Conservation (phyloP, 2,329 filamentous ascomycete species). For the Hymenoscyphus infarciens region DNA sequence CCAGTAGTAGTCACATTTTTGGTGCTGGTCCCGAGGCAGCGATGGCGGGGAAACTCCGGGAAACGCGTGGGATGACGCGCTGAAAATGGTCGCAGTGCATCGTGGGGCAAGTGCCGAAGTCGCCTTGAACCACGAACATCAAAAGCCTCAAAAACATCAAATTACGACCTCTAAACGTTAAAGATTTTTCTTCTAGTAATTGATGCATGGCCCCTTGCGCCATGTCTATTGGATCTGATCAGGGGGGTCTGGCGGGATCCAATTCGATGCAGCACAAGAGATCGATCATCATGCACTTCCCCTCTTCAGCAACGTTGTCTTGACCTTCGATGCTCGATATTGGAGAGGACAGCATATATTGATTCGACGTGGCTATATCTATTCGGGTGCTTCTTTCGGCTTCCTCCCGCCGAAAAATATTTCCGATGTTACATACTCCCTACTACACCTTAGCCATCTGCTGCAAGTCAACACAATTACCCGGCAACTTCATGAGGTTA, state of each 20-base stretch:
- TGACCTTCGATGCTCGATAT: neutral
- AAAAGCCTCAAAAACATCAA: neutral
- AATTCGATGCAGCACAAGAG: neutral
- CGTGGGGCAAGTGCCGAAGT: no score
- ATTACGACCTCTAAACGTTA: neutral
- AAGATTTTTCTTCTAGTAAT: neutral
- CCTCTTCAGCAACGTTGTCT: conserved; percentile 1
- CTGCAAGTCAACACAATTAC: neutral
- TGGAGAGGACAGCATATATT: neutral
- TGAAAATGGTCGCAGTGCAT: neutral
- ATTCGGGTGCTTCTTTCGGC: neutral
- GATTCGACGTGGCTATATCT: neutral
- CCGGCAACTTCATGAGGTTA: neutral
- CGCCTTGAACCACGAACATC: no score
- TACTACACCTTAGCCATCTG: neutral
- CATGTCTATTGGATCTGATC: no score
- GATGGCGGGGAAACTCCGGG: neutral
- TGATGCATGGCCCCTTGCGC: neutral
- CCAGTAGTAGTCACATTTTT: neutral
- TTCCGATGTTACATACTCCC: neutral
- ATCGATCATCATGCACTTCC: neutral
- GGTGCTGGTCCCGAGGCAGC: neutral
- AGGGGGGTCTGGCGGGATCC: neutral
- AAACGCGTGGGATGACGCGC: neutral
- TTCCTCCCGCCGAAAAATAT: neutral